Conservation (phyloP, 106 monocot genomes). For the Dendrobium catenatum region DNA sequence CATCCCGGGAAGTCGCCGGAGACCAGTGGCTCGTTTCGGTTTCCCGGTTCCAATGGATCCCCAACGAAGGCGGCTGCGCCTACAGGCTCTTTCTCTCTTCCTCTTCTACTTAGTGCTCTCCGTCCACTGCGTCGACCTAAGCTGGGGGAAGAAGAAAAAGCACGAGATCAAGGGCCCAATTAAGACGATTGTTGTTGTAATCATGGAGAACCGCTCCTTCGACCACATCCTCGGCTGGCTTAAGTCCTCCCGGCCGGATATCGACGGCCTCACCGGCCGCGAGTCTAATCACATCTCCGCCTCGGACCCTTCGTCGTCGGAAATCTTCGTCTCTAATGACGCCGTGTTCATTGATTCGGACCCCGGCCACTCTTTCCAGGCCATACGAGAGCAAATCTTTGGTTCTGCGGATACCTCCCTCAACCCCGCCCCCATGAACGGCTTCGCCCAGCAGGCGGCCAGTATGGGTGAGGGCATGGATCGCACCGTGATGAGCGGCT, state of each 20-base stretch:
- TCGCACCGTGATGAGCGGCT: constrained; percentile 71
- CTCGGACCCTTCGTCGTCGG: constrained; percentile 53
- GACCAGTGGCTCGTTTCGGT: not conserved
- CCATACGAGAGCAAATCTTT: constrained; percentile 88
- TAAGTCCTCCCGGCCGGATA: constrained; percentile 20
- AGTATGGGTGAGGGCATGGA: constrained; percentile 53
- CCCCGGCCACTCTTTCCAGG: constrained; percentile 86
- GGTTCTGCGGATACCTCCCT: constrained; percentile 31
- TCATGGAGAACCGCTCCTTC: constrained; percentile 89
- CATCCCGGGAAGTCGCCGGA: not conserved
- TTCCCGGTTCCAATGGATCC: not conserved
- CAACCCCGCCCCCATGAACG: constrained; percentile 64
- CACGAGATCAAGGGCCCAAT: constrained; percentile 71
- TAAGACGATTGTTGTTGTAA: constrained; percentile 72
- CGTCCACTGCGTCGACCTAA: constrained; percentile 23
- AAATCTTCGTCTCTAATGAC: constrained; percentile 51
- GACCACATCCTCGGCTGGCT: constrained; percentile 64
- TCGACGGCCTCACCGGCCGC: constrained; percentile 16
- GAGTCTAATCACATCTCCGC: constrained; percentile 37
- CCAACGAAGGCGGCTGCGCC: not conserved
- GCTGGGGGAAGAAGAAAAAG: constrained; percentile 21
- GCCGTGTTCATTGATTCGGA: constrained; percentile 75
- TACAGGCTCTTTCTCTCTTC: constrained; percentile 12
- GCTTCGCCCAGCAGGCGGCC: constrained; percentile 74
- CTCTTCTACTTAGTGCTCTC: constrained; percentile 25